Evolutionary conservation across 2,329 filamentous ascomycete genomes (phyloP).

Genomic region (Zymoseptoria crescenta): DNA sequence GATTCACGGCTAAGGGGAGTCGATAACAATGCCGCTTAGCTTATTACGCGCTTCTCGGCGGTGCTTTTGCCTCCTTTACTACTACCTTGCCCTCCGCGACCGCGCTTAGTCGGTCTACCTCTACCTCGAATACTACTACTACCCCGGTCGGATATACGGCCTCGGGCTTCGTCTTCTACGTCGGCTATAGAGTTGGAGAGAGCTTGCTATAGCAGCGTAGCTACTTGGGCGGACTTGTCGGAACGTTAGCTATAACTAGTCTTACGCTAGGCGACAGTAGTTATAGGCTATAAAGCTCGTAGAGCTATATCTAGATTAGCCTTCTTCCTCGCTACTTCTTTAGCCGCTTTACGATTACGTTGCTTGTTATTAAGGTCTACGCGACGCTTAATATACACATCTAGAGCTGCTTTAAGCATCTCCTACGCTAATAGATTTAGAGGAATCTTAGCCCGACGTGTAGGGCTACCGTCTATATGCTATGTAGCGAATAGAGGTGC

Average conservation of each 20-base stretch:
- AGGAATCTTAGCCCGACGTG: background rate
- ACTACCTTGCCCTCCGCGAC: background rate
- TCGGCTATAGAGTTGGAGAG: background rate
- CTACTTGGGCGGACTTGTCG: background rate
- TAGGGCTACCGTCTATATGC: background rate
- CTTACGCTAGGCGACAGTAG: background rate
- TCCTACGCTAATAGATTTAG: background rate
- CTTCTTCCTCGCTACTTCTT: background rate
- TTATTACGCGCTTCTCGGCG: background rate
- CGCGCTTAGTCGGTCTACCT: background rate
- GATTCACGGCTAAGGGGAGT: background rate
- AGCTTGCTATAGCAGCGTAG: background rate
- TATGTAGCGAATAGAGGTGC: background rate
- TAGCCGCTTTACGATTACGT: background rate
- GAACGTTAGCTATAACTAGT: background rate
- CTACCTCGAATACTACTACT: background rate
- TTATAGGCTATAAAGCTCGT: background rate
- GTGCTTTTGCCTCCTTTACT: background rate
- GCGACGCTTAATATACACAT: background rate
- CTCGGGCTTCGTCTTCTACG: background rate
- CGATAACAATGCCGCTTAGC: background rate
- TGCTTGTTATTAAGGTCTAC: background rate
- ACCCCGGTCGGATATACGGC: background rate
- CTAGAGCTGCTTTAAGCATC: background rate
- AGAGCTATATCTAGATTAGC: background rate